These are phyloP conservation scores for Perilla frutescens DNA, from an alignment of 257 asterid species.

Conservation along the genomic window DNA sequence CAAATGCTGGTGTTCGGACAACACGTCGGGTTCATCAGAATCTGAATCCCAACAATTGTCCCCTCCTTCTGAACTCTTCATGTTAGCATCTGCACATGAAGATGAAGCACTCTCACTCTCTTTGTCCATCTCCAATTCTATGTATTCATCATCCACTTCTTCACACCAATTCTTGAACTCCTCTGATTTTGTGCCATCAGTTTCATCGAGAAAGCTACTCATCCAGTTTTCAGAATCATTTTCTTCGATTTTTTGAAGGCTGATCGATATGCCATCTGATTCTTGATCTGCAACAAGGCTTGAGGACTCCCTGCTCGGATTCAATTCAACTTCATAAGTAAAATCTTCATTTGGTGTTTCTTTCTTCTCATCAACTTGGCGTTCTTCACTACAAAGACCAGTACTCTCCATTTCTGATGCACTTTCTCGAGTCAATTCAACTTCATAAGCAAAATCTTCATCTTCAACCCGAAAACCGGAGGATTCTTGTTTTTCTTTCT, in stretches of 20 bases:
- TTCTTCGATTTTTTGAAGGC: background rate
- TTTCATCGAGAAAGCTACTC: conserved; percentile 38
- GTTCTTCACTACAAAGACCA: conserved; percentile 30
- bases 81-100: conserved; percentile 10
- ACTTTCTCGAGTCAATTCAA: conserved; percentile 36
- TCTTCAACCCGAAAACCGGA: conserved; percentile 30
- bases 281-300: background rate
- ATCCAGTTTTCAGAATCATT: conserved; percentile 30
- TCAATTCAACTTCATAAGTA: conserved; percentile 52
- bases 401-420: background rate
- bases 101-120: conserved; percentile 15
- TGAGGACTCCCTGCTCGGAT: conserved; percentile 26
- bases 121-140: conserved; percentile 51
- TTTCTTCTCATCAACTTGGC: conserved; percentile 2
- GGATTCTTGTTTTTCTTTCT: conserved; percentile 19
- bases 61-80: conserved; percentile 12
- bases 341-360: conserved; percentile 32
- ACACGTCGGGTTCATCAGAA: conserved; percentile 63
- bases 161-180: background rate
- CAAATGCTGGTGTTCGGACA: conserved; percentile 69
- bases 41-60: conserved; percentile 43
- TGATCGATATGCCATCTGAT: background rate
- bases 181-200: conserved; percentile 4
- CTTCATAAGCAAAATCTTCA: conserved; percentile 49
- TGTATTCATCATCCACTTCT: conserved; percentile 51